phyloP scores from a whole-genome alignment of 805 yeast genomes.

The Debaryomyces castellii region DNA sequence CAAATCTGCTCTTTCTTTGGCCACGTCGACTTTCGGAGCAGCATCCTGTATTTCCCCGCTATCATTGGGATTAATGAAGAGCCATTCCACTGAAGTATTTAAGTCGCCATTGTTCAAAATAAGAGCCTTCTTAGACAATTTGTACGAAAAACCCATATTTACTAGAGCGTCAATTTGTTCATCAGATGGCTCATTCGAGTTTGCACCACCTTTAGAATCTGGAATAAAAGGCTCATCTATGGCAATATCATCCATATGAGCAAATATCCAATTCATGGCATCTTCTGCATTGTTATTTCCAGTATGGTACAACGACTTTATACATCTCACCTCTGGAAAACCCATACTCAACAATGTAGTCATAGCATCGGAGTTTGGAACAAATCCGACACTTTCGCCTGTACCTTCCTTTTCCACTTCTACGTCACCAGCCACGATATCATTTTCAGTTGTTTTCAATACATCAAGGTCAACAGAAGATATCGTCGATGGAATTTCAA shows the following conservation, averaged over 20 bases:
- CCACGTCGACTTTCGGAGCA: conserved; percentile 26
- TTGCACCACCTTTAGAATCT: conserved; percentile 4
- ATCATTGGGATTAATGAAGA: conserved; percentile 79
- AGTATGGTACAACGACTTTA: conserved; percentile 68
- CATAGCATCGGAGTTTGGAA: conserved; percentile 56
- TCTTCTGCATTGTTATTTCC: conserved; percentile 65
- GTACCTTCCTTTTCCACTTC: conserved; percentile 22
- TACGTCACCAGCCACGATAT: conserved; percentile 23
- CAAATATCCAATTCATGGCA: conserved; percentile 90
- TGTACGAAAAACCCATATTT: conserved; percentile 76
- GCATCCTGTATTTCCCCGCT: conserved; percentile 50
- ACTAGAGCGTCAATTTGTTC: conserved; percentile 48
- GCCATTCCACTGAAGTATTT: conserved; percentile 88
- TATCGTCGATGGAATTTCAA: conserved; percentile 44
- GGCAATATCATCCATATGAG: conserved; percentile 81
- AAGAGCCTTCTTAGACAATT: conserved; percentile 74
- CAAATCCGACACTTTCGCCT: conserved; percentile 29
- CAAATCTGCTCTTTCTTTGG: conserved; percentile 16
- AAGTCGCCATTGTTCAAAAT: conserved; percentile 55
- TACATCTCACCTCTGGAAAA: conserved; percentile 66
- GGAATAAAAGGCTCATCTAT: conserved; percentile 62
- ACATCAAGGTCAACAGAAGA: conserved; percentile 40
- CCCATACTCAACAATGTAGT: conserved; percentile 76
- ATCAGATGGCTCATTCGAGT: conserved; percentile 26
- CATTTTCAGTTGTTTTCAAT: conserved; percentile 42